Evolutionary conservation across 139 green algal species (phyloP).

Genomic region (Chlamydomonas sphaeroides): DNA sequence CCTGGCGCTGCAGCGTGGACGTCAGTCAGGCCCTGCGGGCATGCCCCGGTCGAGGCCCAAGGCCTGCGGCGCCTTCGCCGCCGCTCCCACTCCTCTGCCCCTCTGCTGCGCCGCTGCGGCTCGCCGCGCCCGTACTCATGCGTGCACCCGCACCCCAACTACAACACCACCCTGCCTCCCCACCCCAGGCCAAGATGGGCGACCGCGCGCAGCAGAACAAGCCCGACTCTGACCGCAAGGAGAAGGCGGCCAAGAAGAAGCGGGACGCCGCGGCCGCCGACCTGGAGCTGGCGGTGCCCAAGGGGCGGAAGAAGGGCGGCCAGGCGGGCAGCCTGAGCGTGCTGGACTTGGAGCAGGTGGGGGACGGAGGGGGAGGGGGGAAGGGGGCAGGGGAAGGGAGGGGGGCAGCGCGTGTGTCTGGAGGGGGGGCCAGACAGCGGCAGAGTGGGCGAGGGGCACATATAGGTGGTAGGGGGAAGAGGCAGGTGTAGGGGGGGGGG

Average conservation of each 20-base stretch:
- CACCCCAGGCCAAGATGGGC: constrained; percentile 83
- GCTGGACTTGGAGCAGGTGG: constrained; percentile 78
- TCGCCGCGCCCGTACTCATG: too few relatives aligned
- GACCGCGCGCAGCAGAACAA: constrained; percentile 69
- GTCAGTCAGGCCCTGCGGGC: too few relatives aligned
- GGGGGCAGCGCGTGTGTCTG: not conserved
- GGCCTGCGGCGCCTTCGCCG: too few relatives aligned
- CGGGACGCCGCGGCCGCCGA: constrained; percentile 38
- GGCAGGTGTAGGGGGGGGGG: too few relatives aligned
- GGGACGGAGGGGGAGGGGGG: not conserved
- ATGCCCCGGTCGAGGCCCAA: too few relatives aligned
- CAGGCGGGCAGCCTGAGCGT: constrained; percentile 59
- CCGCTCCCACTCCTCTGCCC: not conserved
- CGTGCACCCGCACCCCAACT: too few relatives aligned
- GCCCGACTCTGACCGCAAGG: constrained; percentile 46
- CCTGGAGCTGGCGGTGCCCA: constrained; percentile 50
- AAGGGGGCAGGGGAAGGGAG: not conserved
- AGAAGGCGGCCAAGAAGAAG: constrained; percentile 65
- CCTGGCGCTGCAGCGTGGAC: too few relatives aligned
- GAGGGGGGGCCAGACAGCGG: too few relatives aligned
- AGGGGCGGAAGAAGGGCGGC: constrained; percentile 48
- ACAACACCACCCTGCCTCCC: too few relatives aligned
- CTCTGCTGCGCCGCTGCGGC: not conserved
- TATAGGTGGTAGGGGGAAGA: too few relatives aligned
- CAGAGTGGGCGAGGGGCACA: too few relatives aligned